These are phyloP conservation scores for Candida chilensis DNA, from an alignment of 805 yeast species.

Conservation along the genomic window DNA sequence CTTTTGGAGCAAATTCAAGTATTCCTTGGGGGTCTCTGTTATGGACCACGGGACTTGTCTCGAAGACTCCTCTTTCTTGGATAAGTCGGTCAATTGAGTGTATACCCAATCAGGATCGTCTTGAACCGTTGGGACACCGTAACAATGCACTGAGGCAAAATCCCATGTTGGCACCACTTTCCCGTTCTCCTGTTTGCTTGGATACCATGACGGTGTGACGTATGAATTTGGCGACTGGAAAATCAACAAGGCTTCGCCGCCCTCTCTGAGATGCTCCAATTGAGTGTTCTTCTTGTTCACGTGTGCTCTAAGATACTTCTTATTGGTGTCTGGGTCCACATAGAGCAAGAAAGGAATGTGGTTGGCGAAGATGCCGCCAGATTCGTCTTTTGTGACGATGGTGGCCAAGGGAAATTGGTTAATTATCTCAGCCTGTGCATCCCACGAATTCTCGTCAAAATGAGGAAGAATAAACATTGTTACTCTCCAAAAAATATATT, in stretches of 20 bases:
- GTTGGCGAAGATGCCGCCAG: constrained; percentile 36
- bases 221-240: constrained; percentile 46
- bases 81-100: constrained; percentile 30
- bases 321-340: constrained; percentile 21
- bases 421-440: constrained; percentile 29
- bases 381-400: constrained; percentile 27
- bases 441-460: no score
- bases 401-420: constrained; percentile 42
- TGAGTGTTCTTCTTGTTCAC: constrained; percentile 46
- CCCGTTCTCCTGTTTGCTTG: constrained; percentile 43
- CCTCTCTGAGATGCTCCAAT: constrained; percentile 23
- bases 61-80: constrained; percentile 35
- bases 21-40: constrained; percentile 45
- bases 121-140: constrained; percentile 37
- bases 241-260: constrained; percentile 34
- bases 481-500: no score
- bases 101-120: constrained; percentile 37
- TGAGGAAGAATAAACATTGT: no score
- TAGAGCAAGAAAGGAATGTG: constrained; percentile 47
- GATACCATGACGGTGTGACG: constrained; percentile 52
- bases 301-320: constrained; percentile 41
- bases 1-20: constrained; percentile 30
- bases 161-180: constrained; percentile 70
- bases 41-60: constrained; percentile 43
- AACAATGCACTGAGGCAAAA: constrained; percentile 45